These are phyloP conservation scores for Vachellia pachyceras DNA, from an alignment of 306 rosid species.

Conservation along the genomic window DNA sequence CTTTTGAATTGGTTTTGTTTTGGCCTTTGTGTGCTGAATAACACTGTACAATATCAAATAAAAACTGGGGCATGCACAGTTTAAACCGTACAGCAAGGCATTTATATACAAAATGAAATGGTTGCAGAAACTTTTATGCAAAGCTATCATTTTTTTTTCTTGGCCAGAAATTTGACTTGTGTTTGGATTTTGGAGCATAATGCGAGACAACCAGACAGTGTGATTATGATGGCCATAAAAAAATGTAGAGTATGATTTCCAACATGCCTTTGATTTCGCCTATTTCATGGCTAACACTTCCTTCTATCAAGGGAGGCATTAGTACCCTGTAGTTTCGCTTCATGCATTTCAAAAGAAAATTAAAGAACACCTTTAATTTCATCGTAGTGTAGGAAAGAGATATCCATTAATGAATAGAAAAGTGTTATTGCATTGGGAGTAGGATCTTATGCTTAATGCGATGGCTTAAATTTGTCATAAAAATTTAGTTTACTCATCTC, in stretches of 20 bases:
- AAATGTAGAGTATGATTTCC: neutral
- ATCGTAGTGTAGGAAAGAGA: neutral
- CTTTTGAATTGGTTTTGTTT: neutral
- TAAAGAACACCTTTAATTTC: neutral
- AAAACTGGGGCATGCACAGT: neutral
- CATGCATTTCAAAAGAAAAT: neutral
- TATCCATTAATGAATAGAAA: neutral
- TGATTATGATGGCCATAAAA: neutral
- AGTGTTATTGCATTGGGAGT: neutral
- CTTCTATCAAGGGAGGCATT: neutral
- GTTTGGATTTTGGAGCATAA: slow-evolving; percentile 10
- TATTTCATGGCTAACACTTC: neutral
- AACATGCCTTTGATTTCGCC: neutral
- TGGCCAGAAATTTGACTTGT: neutral
- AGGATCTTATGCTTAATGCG: neutral
- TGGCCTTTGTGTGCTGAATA: neutral
- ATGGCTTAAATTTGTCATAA: neutral
- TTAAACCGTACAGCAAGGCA: neutral
- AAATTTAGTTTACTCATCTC: neutral
- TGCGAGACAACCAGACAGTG: slow-evolving; percentile 26
- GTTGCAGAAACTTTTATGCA: neutral
- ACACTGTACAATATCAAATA: neutral
- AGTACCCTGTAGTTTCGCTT: neutral
- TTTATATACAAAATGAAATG: neutral
- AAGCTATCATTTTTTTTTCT: neutral